These are phyloP conservation scores for Kluyveromyces nonfermentans DNA, from an alignment of 805 yeast species.

Conservation along the genomic window DNA sequence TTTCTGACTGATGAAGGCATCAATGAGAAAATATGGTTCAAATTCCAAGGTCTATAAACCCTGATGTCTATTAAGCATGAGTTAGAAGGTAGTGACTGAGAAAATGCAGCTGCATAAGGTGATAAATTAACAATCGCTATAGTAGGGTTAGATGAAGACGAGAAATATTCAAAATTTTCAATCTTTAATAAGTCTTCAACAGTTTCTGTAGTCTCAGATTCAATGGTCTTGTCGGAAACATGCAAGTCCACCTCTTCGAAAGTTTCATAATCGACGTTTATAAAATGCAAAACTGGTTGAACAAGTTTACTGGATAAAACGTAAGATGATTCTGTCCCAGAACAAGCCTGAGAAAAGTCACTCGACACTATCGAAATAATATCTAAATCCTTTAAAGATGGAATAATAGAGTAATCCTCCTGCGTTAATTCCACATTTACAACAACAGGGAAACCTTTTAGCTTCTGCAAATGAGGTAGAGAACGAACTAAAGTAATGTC, in stretches of 20 bases:
- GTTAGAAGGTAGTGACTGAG: slow-evolving; percentile 28
- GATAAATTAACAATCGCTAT: slow-evolving; percentile 59
- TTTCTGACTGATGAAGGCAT: slow-evolving; percentile 48
- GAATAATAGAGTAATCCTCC: slow-evolving; percentile 57
- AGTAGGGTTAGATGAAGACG: slow-evolving; percentile 28
- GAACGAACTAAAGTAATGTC: slow-evolving; percentile 46
- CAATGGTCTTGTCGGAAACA: slow-evolving; percentile 18
- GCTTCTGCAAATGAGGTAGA: slow-evolving; percentile 46
- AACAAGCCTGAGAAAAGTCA: slow-evolving; percentile 41
- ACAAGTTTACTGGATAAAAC: slow-evolving; percentile 40
- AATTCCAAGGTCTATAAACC: slow-evolving; percentile 65
- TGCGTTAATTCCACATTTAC: slow-evolving; percentile 49
- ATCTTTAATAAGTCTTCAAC: slow-evolving; percentile 5
- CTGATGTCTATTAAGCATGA: slow-evolving; percentile 43
- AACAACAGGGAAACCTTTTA: slow-evolving; percentile 39
- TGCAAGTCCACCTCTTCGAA: slow-evolving; percentile 9
- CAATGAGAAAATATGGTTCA: slow-evolving; percentile 37
- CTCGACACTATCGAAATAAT: slow-evolving; percentile 62
- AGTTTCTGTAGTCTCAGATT: slow-evolving; percentile 27
- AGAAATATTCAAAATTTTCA: slow-evolving; percentile 16
- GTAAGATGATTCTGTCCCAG: slow-evolving; percentile 49
- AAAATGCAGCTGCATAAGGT: slow-evolving; percentile 37
- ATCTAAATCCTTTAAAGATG: slow-evolving; percentile 66
- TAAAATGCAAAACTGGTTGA: slow-evolving; percentile 67
- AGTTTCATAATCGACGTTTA: slow-evolving; percentile 16